Evolutionary conservation across 306 rosid genomes (phyloP), one percentile per base, ranked within the genome.

Genomic region (Myrica gale): DNA sequence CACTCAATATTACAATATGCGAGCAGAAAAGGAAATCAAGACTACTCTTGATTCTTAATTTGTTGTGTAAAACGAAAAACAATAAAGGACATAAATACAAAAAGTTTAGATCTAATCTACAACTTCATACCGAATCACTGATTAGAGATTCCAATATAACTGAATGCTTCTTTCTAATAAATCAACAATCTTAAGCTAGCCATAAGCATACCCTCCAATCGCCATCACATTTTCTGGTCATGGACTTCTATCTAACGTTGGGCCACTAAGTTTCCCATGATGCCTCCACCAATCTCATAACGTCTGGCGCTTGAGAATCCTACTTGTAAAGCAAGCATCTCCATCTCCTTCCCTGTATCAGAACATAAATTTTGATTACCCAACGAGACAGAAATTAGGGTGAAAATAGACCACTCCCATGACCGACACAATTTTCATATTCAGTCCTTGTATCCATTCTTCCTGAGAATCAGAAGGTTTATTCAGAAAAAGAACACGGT

Each of bases 251-350:
- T 56, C 83, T 81, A 92, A 65, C 87, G 89, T 32, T 76, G 79
- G 63, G 97, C 97, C 44, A 96, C 97, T 76, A 96, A 84, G 83
- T 91, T 90, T 45, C 97, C 99, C 97, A 90, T 92, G 63, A 96
- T 72, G 85, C 97, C 91, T 77, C 99, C 91, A 47, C 88, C 73
- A 68, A 96, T 88, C 86, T 96, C 99, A 81, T 92, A 90, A 85
- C 85, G 92, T 10, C 41, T 75, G 39, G 92, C 93, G 47, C 80
- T 72, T 11, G 98, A 89, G 83, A 96, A 96, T 65, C 97, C 97
- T 19, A 89, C 92, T 73, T 90, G 91, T 75, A 88, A 73, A 52
- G 96, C 96, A 65, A 96, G 91, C 70, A 85, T 74, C 87, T 92
- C 97, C 92, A 90, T 74, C 66, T 92, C 96, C 85, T 85, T 79